A percentile compares a stretch with the other conserved stretches of the same genome.
phyloP scores from a whole-genome alignment of 805 yeast genomes.

The Lipomyces starkeyi region DNA sequence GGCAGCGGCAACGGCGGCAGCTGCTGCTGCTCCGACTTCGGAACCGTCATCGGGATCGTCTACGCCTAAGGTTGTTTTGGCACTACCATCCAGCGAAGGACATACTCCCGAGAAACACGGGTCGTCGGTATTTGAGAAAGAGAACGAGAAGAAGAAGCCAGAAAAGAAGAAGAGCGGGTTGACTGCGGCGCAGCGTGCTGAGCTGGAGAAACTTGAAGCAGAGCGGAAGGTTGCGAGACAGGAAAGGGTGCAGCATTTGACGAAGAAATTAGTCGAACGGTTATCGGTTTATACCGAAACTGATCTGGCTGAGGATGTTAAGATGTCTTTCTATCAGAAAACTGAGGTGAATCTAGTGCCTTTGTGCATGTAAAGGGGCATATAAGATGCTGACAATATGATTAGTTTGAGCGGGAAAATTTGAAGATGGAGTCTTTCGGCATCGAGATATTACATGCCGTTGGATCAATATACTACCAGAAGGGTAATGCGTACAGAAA shows the following conservation, averaged over 20 bases:
- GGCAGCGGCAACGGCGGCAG: background rate
- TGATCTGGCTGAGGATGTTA: constrained; percentile 65
- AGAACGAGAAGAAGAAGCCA: constrained; percentile 37
- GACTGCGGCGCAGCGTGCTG: constrained; percentile 55
- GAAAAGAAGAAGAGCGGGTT: constrained; percentile 46
- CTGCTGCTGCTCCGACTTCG: constrained; percentile 11
- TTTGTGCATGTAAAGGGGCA: background rate
- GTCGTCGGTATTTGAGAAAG: constrained; percentile 18
- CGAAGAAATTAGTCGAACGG: constrained; percentile 61
- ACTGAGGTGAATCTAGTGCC: constrained; percentile 53
- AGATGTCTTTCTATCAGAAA: constrained; percentile 65
- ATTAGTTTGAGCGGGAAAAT: constrained; percentile 73
- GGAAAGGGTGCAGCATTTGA: constrained; percentile 66
- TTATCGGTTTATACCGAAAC: constrained; percentile 66
- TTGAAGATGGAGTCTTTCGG: constrained; percentile 96
- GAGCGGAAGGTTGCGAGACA: constrained; percentile 72
- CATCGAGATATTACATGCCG: constrained; percentile 74
- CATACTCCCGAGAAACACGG: constrained; percentile 25
- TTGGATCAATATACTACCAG: constrained; percentile 76
- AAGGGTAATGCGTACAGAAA: constrained; percentile 75
- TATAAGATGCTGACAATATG: background rate
- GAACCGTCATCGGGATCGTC: background rate
- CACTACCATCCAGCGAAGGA: constrained; percentile 8
- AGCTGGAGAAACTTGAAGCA: constrained; percentile 72
- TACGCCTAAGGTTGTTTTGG: constrained; percentile 2